Percentiles rank a stretch among this genome's conserved stretches.
Evolutionary conservation across 768 basidiomycete species (phyloP).

Genomic region (Termitomyces sp.): DNA sequence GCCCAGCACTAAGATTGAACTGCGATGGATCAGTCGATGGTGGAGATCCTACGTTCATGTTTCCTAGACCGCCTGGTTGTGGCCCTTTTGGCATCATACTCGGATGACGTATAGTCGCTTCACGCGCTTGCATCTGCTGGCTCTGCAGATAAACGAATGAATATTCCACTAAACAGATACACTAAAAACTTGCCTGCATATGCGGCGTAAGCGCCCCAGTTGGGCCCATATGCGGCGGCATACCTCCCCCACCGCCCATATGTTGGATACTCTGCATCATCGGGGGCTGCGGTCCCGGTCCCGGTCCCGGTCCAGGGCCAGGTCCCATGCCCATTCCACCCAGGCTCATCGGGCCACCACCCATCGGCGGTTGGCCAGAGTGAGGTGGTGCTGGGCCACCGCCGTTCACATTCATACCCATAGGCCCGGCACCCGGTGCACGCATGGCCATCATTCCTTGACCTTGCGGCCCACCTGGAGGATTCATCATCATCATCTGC

Average conservation of each 20-base stretch:
- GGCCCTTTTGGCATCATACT: constrained; percentile 30
- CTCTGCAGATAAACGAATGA: constrained; percentile 6
- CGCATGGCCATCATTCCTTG: constrained; percentile 35
- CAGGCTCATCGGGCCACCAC: constrained; percentile 18
- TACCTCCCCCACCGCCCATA: constrained; percentile 20
- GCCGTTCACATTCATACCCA: constrained; percentile 28
- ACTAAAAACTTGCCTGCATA: constrained; percentile 25
- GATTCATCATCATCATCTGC: constrained; percentile 26
- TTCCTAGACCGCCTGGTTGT: constrained; percentile 20
- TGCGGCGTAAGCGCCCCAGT: constrained; percentile 33
- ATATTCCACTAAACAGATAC: not conserved
- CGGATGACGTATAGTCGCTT: constrained; percentile 24
- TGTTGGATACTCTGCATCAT: constrained; percentile 16
- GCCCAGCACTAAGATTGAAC: constrained; percentile 31
- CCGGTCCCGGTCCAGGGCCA: not conserved
- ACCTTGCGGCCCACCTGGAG: constrained; percentile 31
- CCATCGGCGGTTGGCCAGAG: constrained; percentile 22
- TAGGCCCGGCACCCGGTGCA: constrained; percentile 16
- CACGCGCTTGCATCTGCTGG: constrained; percentile 16
- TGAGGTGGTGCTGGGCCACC: constrained; percentile 6
- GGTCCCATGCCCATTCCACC: constrained; percentile 17
- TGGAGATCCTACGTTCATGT: constrained; percentile 39
- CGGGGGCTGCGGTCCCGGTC: constrained; percentile 12
- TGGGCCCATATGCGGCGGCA: constrained; percentile 34
- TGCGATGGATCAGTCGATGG: constrained; percentile 34